Base-by-base conservation (phyloP, 331 rosid species). In the Rosa hybrid region DNA sequence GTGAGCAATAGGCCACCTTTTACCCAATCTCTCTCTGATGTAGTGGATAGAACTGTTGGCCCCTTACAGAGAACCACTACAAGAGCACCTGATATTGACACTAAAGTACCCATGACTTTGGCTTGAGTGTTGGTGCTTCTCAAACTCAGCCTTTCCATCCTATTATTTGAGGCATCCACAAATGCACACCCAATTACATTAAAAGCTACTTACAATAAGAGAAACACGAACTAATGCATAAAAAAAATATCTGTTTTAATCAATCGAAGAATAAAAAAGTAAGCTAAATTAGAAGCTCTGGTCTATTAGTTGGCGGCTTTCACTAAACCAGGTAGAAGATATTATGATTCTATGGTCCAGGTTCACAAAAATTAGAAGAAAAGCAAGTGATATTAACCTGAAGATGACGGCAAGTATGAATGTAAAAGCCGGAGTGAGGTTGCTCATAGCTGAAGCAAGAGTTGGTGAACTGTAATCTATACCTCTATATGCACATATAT, bases 41-140 rank as follows among this genome's bases (percentile, higher is more conserved):
- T 41, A 4, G 70, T 71, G 7, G 90, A 80, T 16, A 89, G 63
- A 67, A 92, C 53, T 59, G 56, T 45, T 6, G 89, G 86, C 12
- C 96, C 97, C 59, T 84, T 82, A 56, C 86, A 93, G 23, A 91
- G 85, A 80, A 91, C 84, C 63, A 89, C 87, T 13, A 81, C n/a
- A 25, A 93, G 75, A 39, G 96, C 94, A 70, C 96, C 96, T 54
- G 83, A 74, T 77, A 93, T 63, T 5, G 96, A 93, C 49, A 87
- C 44, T 0, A 44, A 10, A 0, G 94, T 83, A 4, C 97, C 97
- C 38, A 86, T 45, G 49, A 93, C 81, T 86, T 93, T 93, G 60
- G 87, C 87, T 63, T 21, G 86, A 68, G 88, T 85, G 62, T 84
- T 82, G 70, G 79, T 76, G 76, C 91, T 87, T 83, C 86, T 85